phyloP scores from a whole-genome alignment of 139 green algal species.

The Auxenochlorella pyrenoidosa region DNA sequence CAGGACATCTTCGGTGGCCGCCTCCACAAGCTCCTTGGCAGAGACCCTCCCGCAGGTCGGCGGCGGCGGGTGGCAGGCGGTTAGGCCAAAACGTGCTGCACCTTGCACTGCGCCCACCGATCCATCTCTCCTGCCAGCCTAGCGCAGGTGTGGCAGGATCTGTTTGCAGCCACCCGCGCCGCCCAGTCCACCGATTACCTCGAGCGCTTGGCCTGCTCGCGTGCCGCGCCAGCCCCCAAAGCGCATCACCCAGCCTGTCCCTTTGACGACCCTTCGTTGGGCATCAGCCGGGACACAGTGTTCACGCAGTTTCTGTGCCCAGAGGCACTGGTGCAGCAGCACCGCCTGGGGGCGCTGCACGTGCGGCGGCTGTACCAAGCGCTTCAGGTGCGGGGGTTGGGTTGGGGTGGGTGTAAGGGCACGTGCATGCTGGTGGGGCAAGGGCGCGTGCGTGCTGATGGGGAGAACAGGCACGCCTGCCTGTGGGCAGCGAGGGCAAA shows the following conservation, averaged over 20 bases:
- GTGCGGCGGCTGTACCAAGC: conserved; percentile 15
- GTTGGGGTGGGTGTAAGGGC: neutral
- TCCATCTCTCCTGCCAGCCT: neutral
- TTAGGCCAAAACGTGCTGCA: no score
- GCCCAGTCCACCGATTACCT: neutral
- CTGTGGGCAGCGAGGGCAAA: no score
- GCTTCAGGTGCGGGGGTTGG: conserved; percentile 1
- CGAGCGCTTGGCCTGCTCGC: neutral
- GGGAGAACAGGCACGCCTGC: no score
- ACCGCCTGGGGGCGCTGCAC: conserved; percentile 15
- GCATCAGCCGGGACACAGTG: neutral
- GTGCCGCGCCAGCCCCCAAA: neutral
- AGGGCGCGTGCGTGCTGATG: neutral
- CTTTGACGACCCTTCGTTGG: neutral
- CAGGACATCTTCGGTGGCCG: neutral
- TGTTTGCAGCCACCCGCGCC: neutral
- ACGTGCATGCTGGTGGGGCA: neutral
- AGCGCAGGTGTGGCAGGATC: neutral
- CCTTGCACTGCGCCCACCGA: no score
- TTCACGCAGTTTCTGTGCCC: neutral
- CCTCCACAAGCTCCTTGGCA: neutral
- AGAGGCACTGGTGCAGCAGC: conserved; percentile 21
- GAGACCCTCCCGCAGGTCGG: neutral
- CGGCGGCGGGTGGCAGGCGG: neutral
- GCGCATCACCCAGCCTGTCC: neutral